Base-by-base conservation (phyloP, 2,329 filamentous ascomycete species). In the Acrodontium crateriforme region DNA sequence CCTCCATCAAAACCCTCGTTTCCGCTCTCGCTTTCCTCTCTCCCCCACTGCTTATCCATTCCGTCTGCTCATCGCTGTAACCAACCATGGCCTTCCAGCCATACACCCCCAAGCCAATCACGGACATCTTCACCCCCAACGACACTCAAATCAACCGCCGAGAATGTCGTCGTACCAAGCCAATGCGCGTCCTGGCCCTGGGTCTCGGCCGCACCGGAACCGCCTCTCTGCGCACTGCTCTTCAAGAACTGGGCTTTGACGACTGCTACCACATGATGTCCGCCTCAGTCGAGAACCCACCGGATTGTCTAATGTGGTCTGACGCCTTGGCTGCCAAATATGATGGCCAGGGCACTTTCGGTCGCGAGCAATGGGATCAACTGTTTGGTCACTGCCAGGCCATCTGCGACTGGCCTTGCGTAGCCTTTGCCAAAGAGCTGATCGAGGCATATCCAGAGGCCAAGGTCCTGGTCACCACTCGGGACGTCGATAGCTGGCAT, bases 221-320 rank as follows among this genome's bases (percentile, higher is more conserved):
- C 44, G 69, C 74, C 18, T 80, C 74, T 23, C 67, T 79, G 46
- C 65, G 73, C 36, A 67, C 65, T 23, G 75, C 76, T 12, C 65
- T 80, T 49, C 66, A 73, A 46, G 60, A 70, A 41, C 62, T 80
- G 21, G 75, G 75, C 36, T 78, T 74, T 50, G 59, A 67, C 42
- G 71, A 77, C 51, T 74, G 69, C 35, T 79, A 80, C 62, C 76
- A 80, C 59, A 78, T 78, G 73, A 74, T 77, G 69, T 74, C 66
- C 43, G 71, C 68, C 39, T 71, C 67, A 34, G 69, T 77, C 35
- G 73, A 78, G 55, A 78, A 76, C 53, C 70, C 70, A 8, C 69
- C 67, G 14, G 74, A 78, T 45, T 70, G 68, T 30, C 58, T 76
- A 22, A 69, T 78, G 58, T 81, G 76, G 76, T 69, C 71, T 54